Conservation (phyloP, 2,329 filamentous ascomycete species). For the Alternaria triticimaculans region DNA sequence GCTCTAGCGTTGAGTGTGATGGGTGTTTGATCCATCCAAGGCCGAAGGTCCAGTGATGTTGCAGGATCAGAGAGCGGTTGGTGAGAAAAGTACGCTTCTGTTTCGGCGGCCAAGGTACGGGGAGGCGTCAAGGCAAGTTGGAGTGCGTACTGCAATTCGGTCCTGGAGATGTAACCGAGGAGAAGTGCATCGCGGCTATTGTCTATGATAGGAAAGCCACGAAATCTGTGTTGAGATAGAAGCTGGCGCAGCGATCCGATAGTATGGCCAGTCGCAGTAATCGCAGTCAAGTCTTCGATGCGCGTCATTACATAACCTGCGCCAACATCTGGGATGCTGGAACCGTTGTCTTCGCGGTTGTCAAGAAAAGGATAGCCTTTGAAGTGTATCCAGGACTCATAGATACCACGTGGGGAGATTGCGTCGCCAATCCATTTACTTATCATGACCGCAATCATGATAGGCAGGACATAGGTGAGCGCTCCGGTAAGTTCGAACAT, state of each 20-base stretch:
- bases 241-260: conserved; percentile 75
- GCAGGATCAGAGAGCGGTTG: conserved; percentile 76
- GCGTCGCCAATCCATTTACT: conserved; percentile 98
- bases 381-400: conserved; percentile 97
- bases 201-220: conserved; percentile 89
- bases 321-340: conserved; percentile 78
- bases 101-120: conserved; percentile 69
- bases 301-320: conserved; percentile 91
- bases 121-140: conserved; percentile 64
- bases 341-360: conserved; percentile 73
- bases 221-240: conserved; percentile 76
- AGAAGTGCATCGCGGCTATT: conserved; percentile 78
- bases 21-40: conserved; percentile 99
- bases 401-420: conserved; percentile 90
- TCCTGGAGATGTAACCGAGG: conserved; percentile 91
- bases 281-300: conserved; percentile 86
- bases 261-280: conserved; percentile 87
- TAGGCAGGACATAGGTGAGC: conserved; percentile 93
- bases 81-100: conserved; percentile 84
- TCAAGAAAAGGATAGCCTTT: conserved; percentile 96
- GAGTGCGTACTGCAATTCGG: conserved; percentile 84
- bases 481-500: conserved; percentile 99
- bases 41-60: conserved; percentile 82
- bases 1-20: conserved; percentile 82
- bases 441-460: conserved; percentile 99